Conservation (phyloP, 2,329 filamentous ascomycete species). For the Exophiala mesophila region DNA sequence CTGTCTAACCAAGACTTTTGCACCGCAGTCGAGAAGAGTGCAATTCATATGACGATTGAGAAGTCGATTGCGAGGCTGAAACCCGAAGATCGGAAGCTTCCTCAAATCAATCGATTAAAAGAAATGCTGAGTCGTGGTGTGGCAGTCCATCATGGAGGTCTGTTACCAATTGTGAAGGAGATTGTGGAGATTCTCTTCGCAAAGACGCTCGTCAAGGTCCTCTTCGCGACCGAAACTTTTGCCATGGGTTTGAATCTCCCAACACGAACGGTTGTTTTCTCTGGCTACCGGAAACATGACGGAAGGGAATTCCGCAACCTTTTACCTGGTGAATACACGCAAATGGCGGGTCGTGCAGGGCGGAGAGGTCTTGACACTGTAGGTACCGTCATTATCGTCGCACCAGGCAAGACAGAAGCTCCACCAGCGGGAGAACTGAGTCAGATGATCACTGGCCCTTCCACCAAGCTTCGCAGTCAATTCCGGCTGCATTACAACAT, state of each 20-base stretch:
- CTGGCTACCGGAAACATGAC: conserved; percentile 93
- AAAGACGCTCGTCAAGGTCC: conserved; percentile 87
- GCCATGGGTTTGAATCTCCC: conserved; percentile 97
- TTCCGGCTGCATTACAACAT: conserved; percentile 99
- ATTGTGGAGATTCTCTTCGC: conserved; percentile 96
- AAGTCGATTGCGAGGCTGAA: conserved; percentile 89
- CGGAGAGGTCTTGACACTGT: conserved; percentile 88
- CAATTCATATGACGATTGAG: conserved; percentile 95
- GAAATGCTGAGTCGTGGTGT: conserved; percentile 84
- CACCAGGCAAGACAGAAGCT: conserved; percentile 74
- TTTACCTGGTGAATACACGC: conserved; percentile 91
- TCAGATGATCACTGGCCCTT: conserved; percentile 93
- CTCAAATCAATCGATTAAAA: conserved; percentile 81
- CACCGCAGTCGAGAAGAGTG: conserved; percentile 88
- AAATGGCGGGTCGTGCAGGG: conserved; percentile 95
- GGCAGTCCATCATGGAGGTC: conserved; percentile 90
- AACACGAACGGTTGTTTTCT: conserved; percentile 94
- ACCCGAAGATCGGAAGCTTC: conserved; percentile 81
- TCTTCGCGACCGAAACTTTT: conserved; percentile 97
- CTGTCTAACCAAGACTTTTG: conserved; percentile 93
- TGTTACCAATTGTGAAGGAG: conserved; percentile 95
- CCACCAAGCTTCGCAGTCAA: conserved; percentile 90
- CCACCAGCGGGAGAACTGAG: conserved; percentile 77
- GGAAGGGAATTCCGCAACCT: conserved; percentile 87
- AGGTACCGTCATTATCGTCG: conserved; percentile 90